Evolutionary conservation across 23 red algal genomes (phyloP).

Genomic region (Chondrus crispus): DNA sequence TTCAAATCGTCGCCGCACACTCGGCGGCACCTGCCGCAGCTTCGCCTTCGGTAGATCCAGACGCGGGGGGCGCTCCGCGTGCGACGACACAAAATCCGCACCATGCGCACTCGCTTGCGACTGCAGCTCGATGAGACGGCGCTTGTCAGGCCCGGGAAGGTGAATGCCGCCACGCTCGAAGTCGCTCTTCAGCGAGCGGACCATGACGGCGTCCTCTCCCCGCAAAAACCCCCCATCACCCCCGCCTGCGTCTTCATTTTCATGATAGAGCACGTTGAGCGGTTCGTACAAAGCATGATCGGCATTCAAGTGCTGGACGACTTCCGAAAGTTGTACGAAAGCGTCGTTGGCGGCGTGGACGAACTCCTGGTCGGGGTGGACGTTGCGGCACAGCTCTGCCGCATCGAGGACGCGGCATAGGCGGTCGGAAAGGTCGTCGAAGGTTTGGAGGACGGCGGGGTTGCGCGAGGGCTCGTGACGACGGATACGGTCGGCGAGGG

Average conservation of each 20-base stretch:
- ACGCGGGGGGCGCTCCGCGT: background rate
- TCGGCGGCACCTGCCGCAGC: background rate
- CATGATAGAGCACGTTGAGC: conserved; percentile 18
- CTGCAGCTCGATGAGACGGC: conserved; percentile 45
- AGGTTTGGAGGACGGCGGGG: conserved; percentile 46
- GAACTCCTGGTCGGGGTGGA: conserved; percentile 84
- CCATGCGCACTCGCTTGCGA: conserved; percentile 6
- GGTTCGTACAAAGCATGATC: conserved; percentile 74
- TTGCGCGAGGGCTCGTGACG: background rate
- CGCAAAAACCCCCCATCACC: background rate
- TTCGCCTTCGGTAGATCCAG: conserved; percentile 17
- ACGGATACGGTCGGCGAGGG: conserved; percentile 40
- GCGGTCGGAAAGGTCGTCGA: conserved; percentile 90
- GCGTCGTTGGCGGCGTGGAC: conserved; percentile 61
- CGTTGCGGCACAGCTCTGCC: conserved; percentile 87
- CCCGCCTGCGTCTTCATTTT: background rate
- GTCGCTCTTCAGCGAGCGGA: conserved; percentile 79
- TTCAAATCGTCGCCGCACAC: background rate
- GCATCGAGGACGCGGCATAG: conserved; percentile 90
- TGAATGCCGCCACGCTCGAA: conserved; percentile 87
- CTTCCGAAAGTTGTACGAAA: conserved; percentile 50
- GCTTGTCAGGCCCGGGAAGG: conserved; percentile 23
- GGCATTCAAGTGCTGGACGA: conserved; percentile 83
- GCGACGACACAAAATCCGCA: conserved; percentile 21
- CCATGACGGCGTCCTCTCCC: conserved; percentile 66